These are phyloP conservation scores for Pichia sp. DNA, from an alignment of 1,139 yeast species.

Conservation along the genomic window DNA sequence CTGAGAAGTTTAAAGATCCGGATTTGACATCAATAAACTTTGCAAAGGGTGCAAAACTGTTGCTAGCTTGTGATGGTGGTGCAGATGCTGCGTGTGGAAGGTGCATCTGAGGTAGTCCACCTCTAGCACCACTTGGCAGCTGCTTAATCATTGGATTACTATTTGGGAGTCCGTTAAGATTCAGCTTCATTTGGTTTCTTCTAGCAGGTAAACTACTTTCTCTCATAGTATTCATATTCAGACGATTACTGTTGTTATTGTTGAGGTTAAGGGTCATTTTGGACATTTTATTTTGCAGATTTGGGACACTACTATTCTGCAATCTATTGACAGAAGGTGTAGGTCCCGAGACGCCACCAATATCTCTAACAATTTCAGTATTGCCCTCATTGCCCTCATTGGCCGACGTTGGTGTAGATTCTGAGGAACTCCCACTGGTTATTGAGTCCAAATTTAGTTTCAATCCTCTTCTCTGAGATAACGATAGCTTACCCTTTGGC, in stretches of 20 bases:
- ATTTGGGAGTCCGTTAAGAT: neutral
- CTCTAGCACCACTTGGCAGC: neutral
- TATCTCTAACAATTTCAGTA: too few species aligned
- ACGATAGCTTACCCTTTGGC: slow-evolving; percentile 27
- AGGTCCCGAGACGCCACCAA: too few species aligned
- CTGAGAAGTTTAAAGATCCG: slow-evolving; percentile 86
- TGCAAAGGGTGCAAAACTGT: slow-evolving; percentile 65
- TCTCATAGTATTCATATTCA: slow-evolving; percentile 17
- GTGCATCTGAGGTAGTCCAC: neutral
- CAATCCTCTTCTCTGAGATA: slow-evolving; percentile 57
- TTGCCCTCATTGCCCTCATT: too few species aligned
- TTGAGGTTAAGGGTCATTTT: slow-evolving; percentile 2
- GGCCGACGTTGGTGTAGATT: neutral
- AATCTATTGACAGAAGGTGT: too few species aligned
- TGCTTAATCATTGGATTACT: neutral
- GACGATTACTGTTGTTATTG: slow-evolving; percentile 3
- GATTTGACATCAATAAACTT: slow-evolving; percentile 87
- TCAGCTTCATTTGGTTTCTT: slow-evolving; percentile 10
- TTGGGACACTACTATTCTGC: neutral
- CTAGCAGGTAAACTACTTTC: slow-evolving; percentile 19
- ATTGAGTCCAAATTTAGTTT: slow-evolving; percentile 37
- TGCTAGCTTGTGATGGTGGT: slow-evolving; percentile 24
- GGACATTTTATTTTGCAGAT: slow-evolving; percentile 1
- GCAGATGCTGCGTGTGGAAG: slow-evolving; percentile 14
- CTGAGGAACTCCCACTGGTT: slow-evolving; percentile 8